Evolutionary conservation across 2,329 filamentous ascomycete genomes (phyloP).

Genomic region (Graphiopsis chlorocephala): DNA sequence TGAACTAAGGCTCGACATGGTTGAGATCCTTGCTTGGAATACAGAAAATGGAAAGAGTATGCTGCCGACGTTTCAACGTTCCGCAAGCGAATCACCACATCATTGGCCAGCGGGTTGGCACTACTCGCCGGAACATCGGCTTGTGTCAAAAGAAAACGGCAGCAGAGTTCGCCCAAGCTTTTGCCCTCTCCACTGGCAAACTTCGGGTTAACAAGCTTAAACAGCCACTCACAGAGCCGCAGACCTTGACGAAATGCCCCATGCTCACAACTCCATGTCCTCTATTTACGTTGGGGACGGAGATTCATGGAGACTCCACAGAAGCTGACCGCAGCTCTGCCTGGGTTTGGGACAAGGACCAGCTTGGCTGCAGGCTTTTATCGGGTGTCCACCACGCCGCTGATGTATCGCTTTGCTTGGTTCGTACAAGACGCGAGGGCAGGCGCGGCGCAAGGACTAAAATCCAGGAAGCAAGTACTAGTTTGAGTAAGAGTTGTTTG

Average conservation of each 20-base stretch:
- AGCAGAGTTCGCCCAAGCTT: slow-evolving; percentile 8
- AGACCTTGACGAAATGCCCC: background rate
- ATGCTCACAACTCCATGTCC: slow-evolving; percentile 13
- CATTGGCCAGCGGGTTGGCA: slow-evolving; percentile 6
- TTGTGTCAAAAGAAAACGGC: background rate
- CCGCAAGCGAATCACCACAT: slow-evolving; percentile 6
- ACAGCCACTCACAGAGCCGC: slow-evolving; percentile 14
- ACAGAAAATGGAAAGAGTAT: background rate
- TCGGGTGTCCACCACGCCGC: slow-evolving; percentile 16
- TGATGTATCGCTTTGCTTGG: slow-evolving; percentile 7
- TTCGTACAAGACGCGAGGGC: slow-evolving; percentile 5
- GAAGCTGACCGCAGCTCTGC: background rate
- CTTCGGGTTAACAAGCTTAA: slow-evolving; percentile 4
- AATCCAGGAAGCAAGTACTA: background rate
- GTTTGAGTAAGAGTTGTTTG: slow-evolving; percentile 3
- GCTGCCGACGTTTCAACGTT: slow-evolving; percentile 15
- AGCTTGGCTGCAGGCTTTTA: slow-evolving; percentile 16
- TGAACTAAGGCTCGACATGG: background rate
- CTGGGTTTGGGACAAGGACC: slow-evolving; percentile 8
- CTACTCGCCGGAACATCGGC: slow-evolving; percentile 12
- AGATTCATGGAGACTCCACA: slow-evolving; percentile 18
- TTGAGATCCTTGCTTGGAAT: background rate
- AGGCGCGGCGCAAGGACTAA: slow-evolving; percentile 9
- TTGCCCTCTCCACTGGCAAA: background rate
- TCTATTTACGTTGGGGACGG: slow-evolving; percentile 16